Evolutionary conservation across 257 asterid species (phyloP), one percentile per base, ranked within the genome.

Genomic region (Verbena officinalis): DNA sequence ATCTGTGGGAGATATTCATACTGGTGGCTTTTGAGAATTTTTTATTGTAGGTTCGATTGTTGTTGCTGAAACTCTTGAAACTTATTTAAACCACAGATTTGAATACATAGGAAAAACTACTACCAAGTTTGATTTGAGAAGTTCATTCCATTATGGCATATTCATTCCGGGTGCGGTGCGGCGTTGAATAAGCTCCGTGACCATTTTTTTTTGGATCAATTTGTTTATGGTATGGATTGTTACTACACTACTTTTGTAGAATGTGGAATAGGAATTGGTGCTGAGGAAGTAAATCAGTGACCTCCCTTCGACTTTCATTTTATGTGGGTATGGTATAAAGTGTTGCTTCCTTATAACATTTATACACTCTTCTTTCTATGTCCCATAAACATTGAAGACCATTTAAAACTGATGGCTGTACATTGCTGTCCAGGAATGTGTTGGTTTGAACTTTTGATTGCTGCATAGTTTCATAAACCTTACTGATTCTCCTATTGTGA

Each of bases 401-500:
- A 50, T 45, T 15, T 11, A 44, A 57, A 45, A 39, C 46, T 50
- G 36, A 7, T 38, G 44, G 45, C 53, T 67, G 45, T 33, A 17
- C 59, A 71, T 24, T 20, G n/a, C 33, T 44, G 61, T 48, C 17
- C 38, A 42, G 3, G 62, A 42, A 39, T 44, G 9, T 50, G 6
- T 48, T 44, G 20, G 40, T 71, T 55, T 66, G 31, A 36, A n/a
- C 36, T 64, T 55, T 22, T 55, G 21, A 30, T 45, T 15, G 51
- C 30, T 52, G 39, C 48, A n/a, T 54, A 22, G n/a, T 48, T 58
- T 61, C 55, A 45, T 30, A 20, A 16, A 61, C 55, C 15, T 42
- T 38, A 60, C 45, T 21, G 53, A 34, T 75, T 68, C 22, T 45
- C 39, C 38, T 55, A 52, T 55, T 36, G 55, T 48, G 42, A 71